These are phyloP conservation scores for Marasmius tenuissimus DNA, from an alignment of 1,284 basidiomycete species.

Conservation along the genomic window DNA sequence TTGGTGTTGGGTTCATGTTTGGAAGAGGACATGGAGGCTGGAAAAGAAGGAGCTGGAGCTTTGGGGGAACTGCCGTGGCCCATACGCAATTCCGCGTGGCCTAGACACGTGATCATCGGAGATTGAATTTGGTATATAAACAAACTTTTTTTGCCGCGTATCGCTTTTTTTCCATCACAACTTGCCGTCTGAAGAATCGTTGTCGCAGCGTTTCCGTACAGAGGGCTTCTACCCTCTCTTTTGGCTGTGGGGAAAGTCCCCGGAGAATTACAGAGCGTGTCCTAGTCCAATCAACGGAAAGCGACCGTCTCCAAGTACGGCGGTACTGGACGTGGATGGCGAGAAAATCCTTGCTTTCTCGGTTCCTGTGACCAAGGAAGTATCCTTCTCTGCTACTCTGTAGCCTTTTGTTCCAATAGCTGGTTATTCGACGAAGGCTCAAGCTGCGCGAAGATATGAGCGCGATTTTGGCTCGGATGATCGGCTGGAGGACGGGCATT, in stretches of 20 bases:
- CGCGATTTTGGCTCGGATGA: slow-evolving; percentile 46
- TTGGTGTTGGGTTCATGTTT: slow-evolving; percentile 28
- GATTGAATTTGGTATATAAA: neutral
- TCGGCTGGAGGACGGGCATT: slow-evolving; percentile 36
- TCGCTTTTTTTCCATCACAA: slow-evolving; percentile 20
- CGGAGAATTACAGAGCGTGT: slow-evolving; percentile 73
- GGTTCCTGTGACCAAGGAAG: slow-evolving; percentile 23
- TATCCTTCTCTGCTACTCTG: slow-evolving; percentile 58
- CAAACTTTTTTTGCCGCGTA: slow-evolving; percentile 17
- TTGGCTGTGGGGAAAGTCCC: slow-evolving; percentile 90
- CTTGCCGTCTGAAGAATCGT: slow-evolving; percentile 77
- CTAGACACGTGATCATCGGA: neutral
- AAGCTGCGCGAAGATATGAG: slow-evolving; percentile 76
- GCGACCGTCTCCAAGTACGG: slow-evolving; percentile 67
- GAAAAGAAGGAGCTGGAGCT: neutral
- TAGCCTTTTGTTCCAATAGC: slow-evolving; percentile 36
- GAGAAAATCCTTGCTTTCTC: slow-evolving; percentile 35
- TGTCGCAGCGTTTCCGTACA: slow-evolving; percentile 75
- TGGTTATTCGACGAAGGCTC: slow-evolving; percentile 36
- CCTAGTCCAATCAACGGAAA: slow-evolving; percentile 61
- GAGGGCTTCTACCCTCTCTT: slow-evolving; percentile 44
- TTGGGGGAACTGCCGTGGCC: neutral
- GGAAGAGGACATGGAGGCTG: slow-evolving; percentile 11
- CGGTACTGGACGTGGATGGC: slow-evolving; percentile 53
- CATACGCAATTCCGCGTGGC: neutral